A percentile compares a stretch with the other conserved stretches of the same genome.
Conservation (phyloP, 768 basidiomycete genomes). For the Cyathus striatus region DNA sequence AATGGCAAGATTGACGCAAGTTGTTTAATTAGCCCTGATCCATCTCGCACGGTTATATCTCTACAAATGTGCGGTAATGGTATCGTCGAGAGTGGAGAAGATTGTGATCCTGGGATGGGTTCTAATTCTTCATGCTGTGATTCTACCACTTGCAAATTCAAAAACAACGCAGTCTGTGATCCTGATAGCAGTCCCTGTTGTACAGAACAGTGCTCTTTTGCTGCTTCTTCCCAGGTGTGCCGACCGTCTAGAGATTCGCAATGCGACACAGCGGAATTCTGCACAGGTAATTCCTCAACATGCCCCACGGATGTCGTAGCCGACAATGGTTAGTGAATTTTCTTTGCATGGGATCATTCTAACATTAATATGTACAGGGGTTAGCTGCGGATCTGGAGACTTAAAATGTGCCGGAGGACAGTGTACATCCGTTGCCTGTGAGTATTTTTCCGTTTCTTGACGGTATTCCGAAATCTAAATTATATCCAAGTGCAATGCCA, state of each 20-base stretch:
- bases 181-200: slow-evolving; percentile 76
- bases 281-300: slow-evolving; percentile 66
- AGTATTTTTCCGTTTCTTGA: slow-evolving; percentile 20
- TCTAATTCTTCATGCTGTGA: slow-evolving; percentile 69
- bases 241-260: slow-evolving; percentile 55
- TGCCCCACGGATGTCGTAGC: slow-evolving; percentile 65
- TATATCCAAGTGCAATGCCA: slow-evolving; percentile 63
- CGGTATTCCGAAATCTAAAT: slow-evolving; percentile 8
- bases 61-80: slow-evolving; percentile 81
- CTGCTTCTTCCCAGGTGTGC: slow-evolving; percentile 65
- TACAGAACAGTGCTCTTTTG: slow-evolving; percentile 61
- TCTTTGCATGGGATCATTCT: slow-evolving; percentile 5
- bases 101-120: slow-evolving; percentile 78
- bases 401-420: slow-evolving; percentile 72
- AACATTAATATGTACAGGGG: slow-evolving; percentile 31
- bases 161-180: slow-evolving; percentile 67
- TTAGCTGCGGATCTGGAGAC: slow-evolving; percentile 57
- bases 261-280: slow-evolving; percentile 73
- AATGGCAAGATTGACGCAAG: slow-evolving; percentile 48
- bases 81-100: slow-evolving; percentile 78
- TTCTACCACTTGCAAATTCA: slow-evolving; percentile 70
- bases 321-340: slow-evolving; percentile 52
- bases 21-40: slow-evolving; percentile 63
- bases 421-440: slow-evolving; percentile 71
- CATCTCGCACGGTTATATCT: slow-evolving; percentile 40